Evolutionary conservation across 2,329 filamentous ascomycete species (phyloP).

Genomic region (Phyllosticta citribraziliensis): DNA sequence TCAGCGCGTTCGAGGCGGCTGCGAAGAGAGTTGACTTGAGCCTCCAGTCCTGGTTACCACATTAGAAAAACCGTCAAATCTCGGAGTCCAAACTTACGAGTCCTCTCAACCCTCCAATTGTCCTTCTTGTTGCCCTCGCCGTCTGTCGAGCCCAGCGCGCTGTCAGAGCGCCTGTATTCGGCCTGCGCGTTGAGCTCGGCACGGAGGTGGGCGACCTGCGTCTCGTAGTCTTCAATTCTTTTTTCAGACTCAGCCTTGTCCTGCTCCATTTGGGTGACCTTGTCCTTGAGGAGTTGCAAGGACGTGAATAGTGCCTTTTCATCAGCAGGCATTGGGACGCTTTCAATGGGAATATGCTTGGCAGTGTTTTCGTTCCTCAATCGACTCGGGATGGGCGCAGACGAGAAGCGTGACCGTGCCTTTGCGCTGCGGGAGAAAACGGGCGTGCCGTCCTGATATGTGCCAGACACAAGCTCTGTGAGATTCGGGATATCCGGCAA

Average conservation of each 20-base stretch:
- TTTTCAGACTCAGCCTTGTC: slow-evolving; percentile 43
- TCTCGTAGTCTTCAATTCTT: slow-evolving; percentile 41
- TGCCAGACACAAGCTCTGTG: slow-evolving; percentile 51
- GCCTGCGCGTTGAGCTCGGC: slow-evolving; percentile 35
- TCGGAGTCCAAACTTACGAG: slow-evolving; percentile 37
- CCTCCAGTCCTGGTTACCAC: slow-evolving; percentile 42
- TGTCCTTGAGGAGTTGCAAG: slow-evolving; percentile 48
- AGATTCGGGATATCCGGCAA: slow-evolving; percentile 52
- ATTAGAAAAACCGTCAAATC: neutral
- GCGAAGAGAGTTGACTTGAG: slow-evolving; percentile 51
- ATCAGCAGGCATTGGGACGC: slow-evolving; percentile 48
- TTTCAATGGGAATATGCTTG: slow-evolving; percentile 39
- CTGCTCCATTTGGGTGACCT: slow-evolving; percentile 45
- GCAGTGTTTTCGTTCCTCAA: slow-evolving; percentile 2
- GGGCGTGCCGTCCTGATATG: slow-evolving; percentile 48
- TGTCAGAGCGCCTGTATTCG: slow-evolving; percentile 34
- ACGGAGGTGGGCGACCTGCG: slow-evolving; percentile 43
- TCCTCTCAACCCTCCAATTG: slow-evolving; percentile 42
- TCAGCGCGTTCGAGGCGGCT: slow-evolving; percentile 53
- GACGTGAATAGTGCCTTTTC: slow-evolving; percentile 55
- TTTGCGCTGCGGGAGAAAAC: slow-evolving; percentile 43
- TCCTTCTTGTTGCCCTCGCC: slow-evolving; percentile 37
- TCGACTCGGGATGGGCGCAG: slow-evolving; percentile 26
- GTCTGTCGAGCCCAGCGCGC: slow-evolving; percentile 35
- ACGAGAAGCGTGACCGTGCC: slow-evolving; percentile 45